Percentiles rank a stretch among this genome's conserved stretches.
Conservation (phyloP, 1,139 yeast genomes). For the Pichia sp. region DNA sequence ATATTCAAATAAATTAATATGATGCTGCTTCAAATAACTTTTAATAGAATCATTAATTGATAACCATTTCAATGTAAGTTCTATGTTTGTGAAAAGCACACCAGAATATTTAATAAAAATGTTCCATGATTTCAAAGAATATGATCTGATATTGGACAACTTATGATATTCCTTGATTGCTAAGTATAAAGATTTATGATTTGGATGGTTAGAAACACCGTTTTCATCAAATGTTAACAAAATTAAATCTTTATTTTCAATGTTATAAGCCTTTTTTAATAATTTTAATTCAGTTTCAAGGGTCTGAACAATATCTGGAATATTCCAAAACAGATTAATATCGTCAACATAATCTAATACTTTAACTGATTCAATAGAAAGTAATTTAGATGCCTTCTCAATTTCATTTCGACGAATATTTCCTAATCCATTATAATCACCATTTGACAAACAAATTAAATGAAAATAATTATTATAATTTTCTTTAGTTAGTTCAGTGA, state of each 20-base stretch:
- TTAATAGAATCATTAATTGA: background rate
- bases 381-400: constrained; percentile 44
- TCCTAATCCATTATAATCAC: constrained; percentile 75
- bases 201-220: constrained; percentile 85
- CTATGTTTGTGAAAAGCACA: constrained; percentile 42
- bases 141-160: constrained; percentile 12
- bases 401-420: constrained; percentile 54
- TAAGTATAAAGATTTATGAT: constrained; percentile 63
- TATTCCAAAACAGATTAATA: constrained; percentile 65
- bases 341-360: constrained; percentile 63
- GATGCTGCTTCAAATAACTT: background rate
- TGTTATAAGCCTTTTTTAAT: constrained; percentile 10
- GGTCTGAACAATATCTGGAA: constrained; percentile 33
- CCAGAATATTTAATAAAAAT: constrained; percentile 48
- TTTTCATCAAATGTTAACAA: constrained; percentile 72
- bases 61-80: constrained; percentile 18
- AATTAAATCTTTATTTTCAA: constrained; percentile 30
- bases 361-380: constrained; percentile 46
- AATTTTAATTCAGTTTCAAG: constrained; percentile 8
- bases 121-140: constrained; percentile 37
- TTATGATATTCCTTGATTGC: constrained; percentile 43
- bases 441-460: constrained; percentile 69
- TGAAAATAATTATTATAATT: constrained; percentile 46
- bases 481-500: constrained; percentile 47
- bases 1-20: background rate